These are phyloP conservation scores for Pinus taeda DNA, from an alignment of 75 land plant genomes.

Conservation along the genomic window DNA sequence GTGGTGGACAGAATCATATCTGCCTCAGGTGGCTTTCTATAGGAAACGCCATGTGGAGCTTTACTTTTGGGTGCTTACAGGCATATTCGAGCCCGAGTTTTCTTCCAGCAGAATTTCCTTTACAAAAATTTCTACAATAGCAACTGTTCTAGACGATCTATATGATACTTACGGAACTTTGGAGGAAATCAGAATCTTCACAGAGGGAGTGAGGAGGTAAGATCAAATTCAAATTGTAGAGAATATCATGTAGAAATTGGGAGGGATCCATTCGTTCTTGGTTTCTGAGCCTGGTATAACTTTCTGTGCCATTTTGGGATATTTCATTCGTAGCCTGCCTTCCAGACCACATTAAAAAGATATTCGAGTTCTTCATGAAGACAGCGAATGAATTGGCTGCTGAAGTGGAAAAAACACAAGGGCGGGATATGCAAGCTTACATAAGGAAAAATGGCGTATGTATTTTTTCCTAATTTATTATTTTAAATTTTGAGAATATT, in stretches of 20 bases:
- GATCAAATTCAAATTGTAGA: background rate
- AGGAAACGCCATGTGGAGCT: background rate
- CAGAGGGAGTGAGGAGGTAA: slow-evolving; percentile 26
- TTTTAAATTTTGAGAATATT: too few species aligned
- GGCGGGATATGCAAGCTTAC: too few species aligned
- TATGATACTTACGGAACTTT: slow-evolving; percentile 33
- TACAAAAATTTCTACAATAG: slow-evolving; percentile 14
- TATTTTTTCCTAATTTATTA: too few species aligned
- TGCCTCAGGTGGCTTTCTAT: background rate
- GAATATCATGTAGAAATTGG: too few species aligned
- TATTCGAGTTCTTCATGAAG: slow-evolving; percentile 11
- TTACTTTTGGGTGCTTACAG: background rate
- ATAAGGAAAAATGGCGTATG: slow-evolving; percentile 15
- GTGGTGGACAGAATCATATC: background rate
- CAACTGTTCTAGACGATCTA: slow-evolving; percentile 29
- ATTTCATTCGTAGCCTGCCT: slow-evolving; percentile 1
- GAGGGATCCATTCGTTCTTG: too few species aligned
- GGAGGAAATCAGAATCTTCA: slow-evolving; percentile 32
- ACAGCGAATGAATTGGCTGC: slow-evolving; percentile 12
- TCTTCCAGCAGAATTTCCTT: background rate
- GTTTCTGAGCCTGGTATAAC: background rate
- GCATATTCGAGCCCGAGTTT: background rate
- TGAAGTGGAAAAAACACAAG: background rate
- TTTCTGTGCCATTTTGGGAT: background rate
- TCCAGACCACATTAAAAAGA: slow-evolving; percentile 24